Evolutionary conservation across 2,329 filamentous ascomycete genomes (phyloP).

Genomic region (Penicillium concentricum): DNA sequence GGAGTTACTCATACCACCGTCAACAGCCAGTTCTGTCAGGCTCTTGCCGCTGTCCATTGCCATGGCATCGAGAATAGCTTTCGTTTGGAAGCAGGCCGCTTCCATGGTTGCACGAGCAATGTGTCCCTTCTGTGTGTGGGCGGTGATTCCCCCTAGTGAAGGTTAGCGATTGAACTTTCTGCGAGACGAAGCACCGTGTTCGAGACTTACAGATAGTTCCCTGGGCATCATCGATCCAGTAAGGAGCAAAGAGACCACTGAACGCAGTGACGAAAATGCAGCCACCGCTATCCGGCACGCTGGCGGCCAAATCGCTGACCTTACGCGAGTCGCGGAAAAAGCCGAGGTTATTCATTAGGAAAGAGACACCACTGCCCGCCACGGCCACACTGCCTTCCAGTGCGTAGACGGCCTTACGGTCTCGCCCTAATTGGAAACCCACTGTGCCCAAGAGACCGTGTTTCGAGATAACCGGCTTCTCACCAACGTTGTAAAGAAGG

Average conservation of each 20-base stretch:
- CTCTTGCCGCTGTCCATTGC: conserved; percentile 77
- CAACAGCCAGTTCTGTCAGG: conserved; percentile 73
- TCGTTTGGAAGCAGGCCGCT: conserved; percentile 89
- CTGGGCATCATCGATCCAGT: conserved; percentile 92
- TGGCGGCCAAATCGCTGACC: conserved; percentile 63
- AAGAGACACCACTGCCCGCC: conserved; percentile 77
- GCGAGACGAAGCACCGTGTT: not conserved
- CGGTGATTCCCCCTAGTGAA: conserved; percentile 69
- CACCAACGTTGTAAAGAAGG: conserved; percentile 82
- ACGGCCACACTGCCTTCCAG: conserved; percentile 83
- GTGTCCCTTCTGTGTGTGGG: conserved; percentile 80
- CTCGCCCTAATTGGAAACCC: conserved; percentile 76
- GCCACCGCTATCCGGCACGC: conserved; percentile 73
- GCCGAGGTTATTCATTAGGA: conserved; percentile 65
- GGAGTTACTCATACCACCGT: conserved; percentile 86
- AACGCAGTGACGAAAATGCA: conserved; percentile 88
- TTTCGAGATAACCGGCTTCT: conserved; percentile 79
- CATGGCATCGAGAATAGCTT: conserved; percentile 90
- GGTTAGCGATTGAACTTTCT: conserved; percentile 11
- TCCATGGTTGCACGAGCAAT: conserved; percentile 87
- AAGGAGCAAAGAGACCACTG: conserved; percentile 85
- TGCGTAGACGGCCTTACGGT: conserved; percentile 70
- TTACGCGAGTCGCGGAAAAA: conserved; percentile 62
- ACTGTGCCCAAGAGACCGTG: conserved; percentile 83
- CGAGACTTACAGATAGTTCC: conserved; percentile 70